Conservation (phyloP, 1,284 basidiomycete genomes). For the Meripilus lineatus region DNA sequence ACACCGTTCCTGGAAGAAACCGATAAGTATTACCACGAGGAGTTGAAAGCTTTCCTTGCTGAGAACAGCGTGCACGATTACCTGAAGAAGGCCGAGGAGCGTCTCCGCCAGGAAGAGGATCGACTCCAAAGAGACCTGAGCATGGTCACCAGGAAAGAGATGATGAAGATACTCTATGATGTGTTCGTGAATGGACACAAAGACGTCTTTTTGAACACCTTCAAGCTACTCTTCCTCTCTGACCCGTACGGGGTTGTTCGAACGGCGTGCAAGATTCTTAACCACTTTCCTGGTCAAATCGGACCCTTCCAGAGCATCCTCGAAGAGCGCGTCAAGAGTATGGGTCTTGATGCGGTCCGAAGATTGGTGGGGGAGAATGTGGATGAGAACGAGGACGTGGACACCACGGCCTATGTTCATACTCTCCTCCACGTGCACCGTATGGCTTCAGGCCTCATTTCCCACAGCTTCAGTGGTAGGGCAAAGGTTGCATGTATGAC, state of each 20-base stretch:
- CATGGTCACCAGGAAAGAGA: slow-evolving; percentile 79
- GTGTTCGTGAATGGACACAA: slow-evolving; percentile 90
- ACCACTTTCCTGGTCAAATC: slow-evolving; percentile 88
- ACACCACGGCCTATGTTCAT: slow-evolving; percentile 93
- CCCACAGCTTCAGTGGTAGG: slow-evolving; percentile 87
- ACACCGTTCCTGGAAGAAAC: slow-evolving; percentile 85
- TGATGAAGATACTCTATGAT: slow-evolving; percentile 89
- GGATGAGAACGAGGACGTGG: slow-evolving; percentile 60
- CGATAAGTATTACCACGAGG: slow-evolving; percentile 87
- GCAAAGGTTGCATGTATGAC: slow-evolving; percentile 88
- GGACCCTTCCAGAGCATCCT: slow-evolving; percentile 61
- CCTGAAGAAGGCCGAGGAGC: slow-evolving; percentile 92
- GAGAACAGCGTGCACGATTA: slow-evolving; percentile 95
- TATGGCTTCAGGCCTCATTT: slow-evolving; percentile 90
- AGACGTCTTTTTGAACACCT: slow-evolving; percentile 90
- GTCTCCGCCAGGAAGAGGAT: slow-evolving; percentile 92
- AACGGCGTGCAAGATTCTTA: slow-evolving; percentile 90
- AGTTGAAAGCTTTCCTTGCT: slow-evolving; percentile 87
- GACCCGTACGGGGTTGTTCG: slow-evolving; percentile 94
- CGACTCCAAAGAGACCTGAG: slow-evolving; percentile 95
- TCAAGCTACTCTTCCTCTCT: slow-evolving; percentile 74
- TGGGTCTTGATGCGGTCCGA: slow-evolving; percentile 81
- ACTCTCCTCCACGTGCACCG: slow-evolving; percentile 88
- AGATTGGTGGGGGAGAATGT: slow-evolving; percentile 75
- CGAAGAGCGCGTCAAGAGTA: slow-evolving; percentile 90